These are phyloP conservation scores for Rhizophora mangle DNA, from an alignment of 345 rosid species.

Conservation along the genomic window DNA sequence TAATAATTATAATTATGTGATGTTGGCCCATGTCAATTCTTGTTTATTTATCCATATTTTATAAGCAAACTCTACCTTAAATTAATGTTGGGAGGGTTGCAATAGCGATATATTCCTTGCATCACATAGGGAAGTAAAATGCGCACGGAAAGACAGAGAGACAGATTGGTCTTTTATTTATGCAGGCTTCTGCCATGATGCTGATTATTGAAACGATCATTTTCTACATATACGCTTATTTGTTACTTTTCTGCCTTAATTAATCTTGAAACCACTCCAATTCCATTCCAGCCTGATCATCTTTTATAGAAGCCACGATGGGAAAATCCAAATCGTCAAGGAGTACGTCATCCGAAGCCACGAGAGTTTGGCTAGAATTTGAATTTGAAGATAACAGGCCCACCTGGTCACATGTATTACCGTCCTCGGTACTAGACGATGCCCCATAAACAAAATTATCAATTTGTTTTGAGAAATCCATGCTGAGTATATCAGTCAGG, in stretches of 20 bases:
- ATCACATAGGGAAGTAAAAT: too few relatives aligned
- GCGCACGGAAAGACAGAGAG: too few relatives aligned
- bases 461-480: conserved; percentile 3
- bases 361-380: conserved; percentile 1
- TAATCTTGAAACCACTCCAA: conserved; percentile 16
- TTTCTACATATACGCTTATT: not conserved
- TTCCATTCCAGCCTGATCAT: not conserved
- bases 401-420: not conserved
- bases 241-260: not conserved
- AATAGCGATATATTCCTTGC: too few relatives aligned
- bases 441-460: not conserved
- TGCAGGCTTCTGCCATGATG: too few relatives aligned
- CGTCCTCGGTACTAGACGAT: not conserved
- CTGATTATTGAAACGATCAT: too few relatives aligned
- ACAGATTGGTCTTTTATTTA: too few relatives aligned
- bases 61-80: not conserved
- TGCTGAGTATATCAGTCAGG: conserved; percentile 8
- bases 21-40: too few relatives aligned
- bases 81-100: too few relatives aligned
- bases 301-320: not conserved
- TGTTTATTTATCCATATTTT: too few relatives aligned
- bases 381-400: not conserved
- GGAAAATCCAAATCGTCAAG: conserved; percentile 5
- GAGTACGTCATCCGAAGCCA: not conserved
- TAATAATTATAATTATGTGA: too few relatives aligned